Evolutionary conservation across 805 yeast genomes (phyloP).

Genomic region (Starmerella stigmatis): DNA sequence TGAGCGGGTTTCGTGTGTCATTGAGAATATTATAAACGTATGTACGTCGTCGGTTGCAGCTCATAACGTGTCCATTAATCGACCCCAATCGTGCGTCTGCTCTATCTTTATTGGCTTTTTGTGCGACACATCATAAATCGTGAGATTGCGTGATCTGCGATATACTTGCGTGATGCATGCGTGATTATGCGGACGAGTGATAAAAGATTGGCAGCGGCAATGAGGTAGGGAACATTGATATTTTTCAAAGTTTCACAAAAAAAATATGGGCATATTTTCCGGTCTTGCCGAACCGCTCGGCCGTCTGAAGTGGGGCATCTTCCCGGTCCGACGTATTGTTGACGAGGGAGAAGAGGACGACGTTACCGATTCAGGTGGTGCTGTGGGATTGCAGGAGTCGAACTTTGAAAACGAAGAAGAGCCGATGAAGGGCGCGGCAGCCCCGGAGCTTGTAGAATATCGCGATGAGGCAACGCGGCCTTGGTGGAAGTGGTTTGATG

Average conservation of each 20-base stretch:
- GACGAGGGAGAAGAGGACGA: conserved; percentile 13
- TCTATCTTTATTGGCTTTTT: too few relatives aligned
- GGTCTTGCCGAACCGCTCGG: not conserved
- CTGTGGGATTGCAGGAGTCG: conserved; percentile 8
- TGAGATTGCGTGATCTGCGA: conserved; percentile 4
- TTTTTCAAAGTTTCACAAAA: not conserved
- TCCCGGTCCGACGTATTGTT: conserved; percentile 18
- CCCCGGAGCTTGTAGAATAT: conserved; percentile 11
- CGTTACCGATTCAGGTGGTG: not conserved
- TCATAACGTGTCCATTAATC: too few relatives aligned
- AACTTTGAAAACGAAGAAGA: conserved; percentile 4
- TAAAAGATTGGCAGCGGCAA: too few relatives aligned
- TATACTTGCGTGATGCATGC: too few relatives aligned
- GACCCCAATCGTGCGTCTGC: too few relatives aligned
- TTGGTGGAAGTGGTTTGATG: conserved; percentile 40
- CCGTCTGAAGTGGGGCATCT: conserved; percentile 19
- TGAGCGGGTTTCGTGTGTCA: too few relatives aligned
- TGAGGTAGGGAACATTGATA: not conserved
- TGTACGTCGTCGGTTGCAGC: too few relatives aligned
- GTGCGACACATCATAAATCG: not conserved
- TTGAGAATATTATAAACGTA: too few relatives aligned
- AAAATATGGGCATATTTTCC: not conserved
- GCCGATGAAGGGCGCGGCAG: not conserved
- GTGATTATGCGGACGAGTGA: too few relatives aligned
- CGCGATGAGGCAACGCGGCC: conserved; percentile 28